Evolutionary conservation across 441 rosid genomes (phyloP).

Genomic region (Biscutella laevigata): DNA sequence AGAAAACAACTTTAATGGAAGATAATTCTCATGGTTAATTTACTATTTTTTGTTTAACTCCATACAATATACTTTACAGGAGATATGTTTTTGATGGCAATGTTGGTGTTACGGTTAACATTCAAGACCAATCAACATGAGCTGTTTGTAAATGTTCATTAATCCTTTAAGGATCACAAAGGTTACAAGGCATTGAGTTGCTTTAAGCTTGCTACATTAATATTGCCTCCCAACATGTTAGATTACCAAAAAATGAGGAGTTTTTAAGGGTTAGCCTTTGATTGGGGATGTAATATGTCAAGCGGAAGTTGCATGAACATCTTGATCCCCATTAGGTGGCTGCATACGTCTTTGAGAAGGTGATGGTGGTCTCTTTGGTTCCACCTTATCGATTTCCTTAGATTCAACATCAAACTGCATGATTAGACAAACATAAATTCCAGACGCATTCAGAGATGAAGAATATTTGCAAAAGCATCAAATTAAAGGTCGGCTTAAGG

Average conservation of each 20-base stretch:
- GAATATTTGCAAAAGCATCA: background rate
- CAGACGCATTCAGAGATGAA: background rate
- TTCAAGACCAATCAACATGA: no score
- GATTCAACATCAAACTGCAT: conserved; percentile 56
- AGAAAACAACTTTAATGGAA: no score
- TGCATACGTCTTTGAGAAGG: conserved; percentile 24
- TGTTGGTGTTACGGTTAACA: no score
- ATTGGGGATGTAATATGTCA: conserved; percentile 16
- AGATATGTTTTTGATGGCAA: no score
- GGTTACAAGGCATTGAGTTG: no score
- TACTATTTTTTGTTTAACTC: no score
- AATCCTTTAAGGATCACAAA: no score
- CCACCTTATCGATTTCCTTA: conserved; percentile 40
- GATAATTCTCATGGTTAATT: no score
- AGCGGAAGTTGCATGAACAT: conserved; percentile 66
- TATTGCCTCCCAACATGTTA: conserved; percentile 9
- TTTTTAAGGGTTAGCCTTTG: conserved; percentile 17
- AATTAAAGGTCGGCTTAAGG: conserved; percentile 1
- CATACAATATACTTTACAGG: no score
- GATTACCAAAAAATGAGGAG: conserved; percentile 14
- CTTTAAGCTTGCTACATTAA: conserved; percentile 4
- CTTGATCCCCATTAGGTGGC: conserved; percentile 45
- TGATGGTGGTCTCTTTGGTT: conserved; percentile 63
- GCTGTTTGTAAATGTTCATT: no score
- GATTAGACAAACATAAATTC: background rate